Conservation (phyloP, 805 yeast genomes). For the Starmerella stigmatis region DNA sequence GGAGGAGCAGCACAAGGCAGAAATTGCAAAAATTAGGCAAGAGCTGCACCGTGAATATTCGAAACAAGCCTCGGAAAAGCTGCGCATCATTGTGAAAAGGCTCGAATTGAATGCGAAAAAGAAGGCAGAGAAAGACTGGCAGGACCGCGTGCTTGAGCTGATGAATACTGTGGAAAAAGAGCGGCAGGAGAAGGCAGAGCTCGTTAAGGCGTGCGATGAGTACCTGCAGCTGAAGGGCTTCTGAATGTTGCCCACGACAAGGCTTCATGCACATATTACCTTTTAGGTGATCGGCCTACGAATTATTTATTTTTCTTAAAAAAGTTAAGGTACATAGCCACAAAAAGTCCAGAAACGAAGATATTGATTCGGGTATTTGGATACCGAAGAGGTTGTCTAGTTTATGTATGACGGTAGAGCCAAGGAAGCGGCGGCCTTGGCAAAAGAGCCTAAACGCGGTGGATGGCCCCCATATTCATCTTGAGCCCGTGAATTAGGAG, state of each 20-base stretch:
- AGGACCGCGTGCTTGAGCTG: constrained; percentile 35
- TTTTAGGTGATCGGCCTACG: neutral
- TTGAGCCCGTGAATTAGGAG: too few relatives aligned
- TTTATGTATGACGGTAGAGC: too few relatives aligned
- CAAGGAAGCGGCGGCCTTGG: too few relatives aligned
- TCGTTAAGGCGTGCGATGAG: constrained; percentile 43
- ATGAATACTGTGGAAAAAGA: constrained; percentile 44
- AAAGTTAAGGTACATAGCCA: neutral
- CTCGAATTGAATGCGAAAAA: neutral
- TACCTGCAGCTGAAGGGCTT: constrained; percentile 17
- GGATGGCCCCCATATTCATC: too few relatives aligned
- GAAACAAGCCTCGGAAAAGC: constrained; percentile 12
- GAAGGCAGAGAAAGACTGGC: constrained; percentile 21
- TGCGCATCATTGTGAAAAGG: constrained; percentile 1
- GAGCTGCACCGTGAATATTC: constrained; percentile 9
- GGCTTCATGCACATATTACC: too few relatives aligned
- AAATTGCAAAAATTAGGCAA: neutral
- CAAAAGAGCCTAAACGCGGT: too few relatives aligned
- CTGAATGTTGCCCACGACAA: neutral
- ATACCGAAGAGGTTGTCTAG: too few relatives aligned
- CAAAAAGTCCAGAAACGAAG: too few relatives aligned
- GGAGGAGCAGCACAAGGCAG: neutral
- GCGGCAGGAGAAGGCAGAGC: constrained; percentile 47
- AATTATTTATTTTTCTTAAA: neutral
- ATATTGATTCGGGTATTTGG: too few relatives aligned